phyloP scores from a whole-genome alignment of 306 rosid species.

The Abrus pulchellus region DNA sequence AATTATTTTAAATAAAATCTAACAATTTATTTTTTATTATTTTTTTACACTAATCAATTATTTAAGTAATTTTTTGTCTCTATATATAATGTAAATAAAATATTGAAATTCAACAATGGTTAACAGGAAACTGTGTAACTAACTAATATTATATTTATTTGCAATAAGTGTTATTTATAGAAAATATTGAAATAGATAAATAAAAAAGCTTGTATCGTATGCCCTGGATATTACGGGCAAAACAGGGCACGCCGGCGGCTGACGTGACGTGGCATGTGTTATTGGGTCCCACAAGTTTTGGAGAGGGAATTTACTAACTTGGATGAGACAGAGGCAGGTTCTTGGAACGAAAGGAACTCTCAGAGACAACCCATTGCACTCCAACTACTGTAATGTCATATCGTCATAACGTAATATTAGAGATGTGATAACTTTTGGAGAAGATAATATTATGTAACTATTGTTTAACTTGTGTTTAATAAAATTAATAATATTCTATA shows the following conservation, averaged over 20 bases:
- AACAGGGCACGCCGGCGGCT: constrained; percentile 33
- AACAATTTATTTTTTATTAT: not conserved
- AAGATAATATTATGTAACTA: too few relatives aligned
- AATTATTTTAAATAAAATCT: too few relatives aligned
- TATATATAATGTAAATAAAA: too few relatives aligned
- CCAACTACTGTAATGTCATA: too few relatives aligned
- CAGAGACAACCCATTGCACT: not conserved
- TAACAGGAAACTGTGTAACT: not conserved
- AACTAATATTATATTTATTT: not conserved
- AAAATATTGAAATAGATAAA: too few relatives aligned
- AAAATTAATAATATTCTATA: too few relatives aligned
- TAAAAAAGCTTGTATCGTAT: not conserved
- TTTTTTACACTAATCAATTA: not conserved
- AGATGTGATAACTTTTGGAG: too few relatives aligned
- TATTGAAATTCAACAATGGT: not conserved
- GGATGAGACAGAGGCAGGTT: constrained; percentile 28
- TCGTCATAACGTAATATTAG: not conserved
- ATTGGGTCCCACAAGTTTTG: not conserved
- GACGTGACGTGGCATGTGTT: not conserved
- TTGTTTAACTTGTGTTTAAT: too few relatives aligned
- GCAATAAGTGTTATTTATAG: too few relatives aligned
- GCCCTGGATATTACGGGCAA: not conserved
- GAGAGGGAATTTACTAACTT: not conserved
- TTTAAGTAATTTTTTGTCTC: too few relatives aligned
- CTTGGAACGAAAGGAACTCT: not conserved